Evolutionary conservation across 1,284 basidiomycete species (phyloP).

Genomic region (Pyrrhoderma noxium): DNA sequence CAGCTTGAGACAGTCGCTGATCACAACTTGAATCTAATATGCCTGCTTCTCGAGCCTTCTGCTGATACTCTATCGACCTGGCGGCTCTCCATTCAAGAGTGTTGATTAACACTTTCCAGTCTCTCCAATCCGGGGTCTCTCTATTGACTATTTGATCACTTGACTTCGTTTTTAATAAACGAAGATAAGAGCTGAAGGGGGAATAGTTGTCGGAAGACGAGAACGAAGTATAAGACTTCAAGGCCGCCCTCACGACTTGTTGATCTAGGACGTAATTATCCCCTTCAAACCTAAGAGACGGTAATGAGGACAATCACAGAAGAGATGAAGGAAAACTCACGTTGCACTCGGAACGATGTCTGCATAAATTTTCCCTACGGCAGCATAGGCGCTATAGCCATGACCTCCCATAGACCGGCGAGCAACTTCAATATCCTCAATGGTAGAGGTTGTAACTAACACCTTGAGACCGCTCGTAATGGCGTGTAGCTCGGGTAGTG

Average conservation of each 20-base stretch:
- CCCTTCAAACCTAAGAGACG: slow-evolving; percentile 52
- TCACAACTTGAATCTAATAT: slow-evolving; percentile 43
- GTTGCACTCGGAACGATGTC: slow-evolving; percentile 61
- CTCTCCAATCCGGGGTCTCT: slow-evolving; percentile 28
- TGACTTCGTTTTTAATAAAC: slow-evolving; percentile 32
- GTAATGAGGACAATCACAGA: neutral
- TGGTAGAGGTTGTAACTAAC: slow-evolving; percentile 44
- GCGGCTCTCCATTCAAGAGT: slow-evolving; percentile 61
- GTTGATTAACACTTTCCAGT: slow-evolving; percentile 34
- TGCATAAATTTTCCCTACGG: slow-evolving; percentile 58
- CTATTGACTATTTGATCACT: slow-evolving; percentile 21
- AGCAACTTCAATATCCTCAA: slow-evolving; percentile 60
- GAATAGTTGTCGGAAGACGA: slow-evolving; percentile 22
- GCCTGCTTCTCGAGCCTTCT: slow-evolving; percentile 26
- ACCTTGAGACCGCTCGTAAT: slow-evolving; percentile 66
- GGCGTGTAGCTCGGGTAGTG: slow-evolving; percentile 67
- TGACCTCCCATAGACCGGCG: slow-evolving; percentile 74
- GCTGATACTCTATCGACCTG: slow-evolving; percentile 44
- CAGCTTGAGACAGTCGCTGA: slow-evolving; percentile 52
- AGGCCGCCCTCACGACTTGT: slow-evolving; percentile 64
- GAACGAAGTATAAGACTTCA: slow-evolving; percentile 47
- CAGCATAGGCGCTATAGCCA: slow-evolving; percentile 65
- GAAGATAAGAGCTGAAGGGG: slow-evolving; percentile 47
- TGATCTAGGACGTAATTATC: slow-evolving; percentile 72
- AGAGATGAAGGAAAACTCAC: slow-evolving; percentile 25